Conservation (phyloP, 2,329 filamentous ascomycete genomes). For the Fusarium brevicatenulatum region DNA sequence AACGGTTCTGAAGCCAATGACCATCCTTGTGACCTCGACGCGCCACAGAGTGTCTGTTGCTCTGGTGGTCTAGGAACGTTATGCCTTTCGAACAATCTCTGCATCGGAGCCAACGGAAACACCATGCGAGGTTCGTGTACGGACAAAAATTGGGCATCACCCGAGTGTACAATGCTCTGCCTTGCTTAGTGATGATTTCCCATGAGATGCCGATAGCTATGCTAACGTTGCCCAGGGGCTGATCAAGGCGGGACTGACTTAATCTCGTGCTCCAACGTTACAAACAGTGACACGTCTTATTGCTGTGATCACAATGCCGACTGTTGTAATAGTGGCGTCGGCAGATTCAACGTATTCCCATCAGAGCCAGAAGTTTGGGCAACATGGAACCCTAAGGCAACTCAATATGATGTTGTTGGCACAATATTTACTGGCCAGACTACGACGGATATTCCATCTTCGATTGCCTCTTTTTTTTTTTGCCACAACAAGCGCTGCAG, state of each 20-base stretch:
- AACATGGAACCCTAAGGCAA: slow-evolving; percentile 31
- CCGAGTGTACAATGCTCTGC: slow-evolving; percentile 31
- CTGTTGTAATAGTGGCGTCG: slow-evolving; percentile 41
- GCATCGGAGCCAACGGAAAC: too few species aligned
- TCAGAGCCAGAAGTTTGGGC: slow-evolving; percentile 35
- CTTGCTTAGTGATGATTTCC: neutral
- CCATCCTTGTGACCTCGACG: too few species aligned
- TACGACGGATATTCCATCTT: too few species aligned
- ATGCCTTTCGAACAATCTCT: too few species aligned
- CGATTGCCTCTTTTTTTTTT: neutral
- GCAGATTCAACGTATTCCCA: slow-evolving; percentile 41
- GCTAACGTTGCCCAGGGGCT: slow-evolving; percentile 25
- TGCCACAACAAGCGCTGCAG: neutral
- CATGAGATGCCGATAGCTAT: too few species aligned
- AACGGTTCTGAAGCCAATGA: too few species aligned
- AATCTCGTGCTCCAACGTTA: slow-evolving; percentile 42
- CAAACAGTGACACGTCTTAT: slow-evolving; percentile 37
- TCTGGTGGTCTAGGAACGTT: too few species aligned
- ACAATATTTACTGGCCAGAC: slow-evolving; percentile 15
- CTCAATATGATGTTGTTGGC: slow-evolving; percentile 28
- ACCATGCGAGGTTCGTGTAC: too few species aligned
- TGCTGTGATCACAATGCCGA: slow-evolving; percentile 40
- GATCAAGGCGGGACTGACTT: slow-evolving; percentile 40
- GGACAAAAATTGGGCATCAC: too few species aligned
- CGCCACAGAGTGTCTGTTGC: too few species aligned